Conservation (phyloP, 768 basidiomycete genomes). For the Leucogyrophana mollusca region DNA sequence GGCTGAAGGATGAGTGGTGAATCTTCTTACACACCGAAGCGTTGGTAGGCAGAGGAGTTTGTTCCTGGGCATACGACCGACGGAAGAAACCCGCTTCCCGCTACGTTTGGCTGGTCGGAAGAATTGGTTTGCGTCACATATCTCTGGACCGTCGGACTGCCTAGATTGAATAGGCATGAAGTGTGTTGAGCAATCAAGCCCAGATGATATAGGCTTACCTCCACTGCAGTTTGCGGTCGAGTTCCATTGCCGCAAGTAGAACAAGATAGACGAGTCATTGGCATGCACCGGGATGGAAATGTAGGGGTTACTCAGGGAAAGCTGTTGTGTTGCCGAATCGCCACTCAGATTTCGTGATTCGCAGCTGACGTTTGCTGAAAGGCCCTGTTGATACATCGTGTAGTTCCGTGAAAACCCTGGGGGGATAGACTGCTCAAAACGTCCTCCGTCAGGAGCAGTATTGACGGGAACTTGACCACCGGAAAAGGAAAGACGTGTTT, state of each 20-base stretch:
- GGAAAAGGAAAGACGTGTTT: conserved; percentile 2
- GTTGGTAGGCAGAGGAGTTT: neutral
- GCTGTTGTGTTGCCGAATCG: neutral
- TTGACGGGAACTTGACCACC: conserved; percentile 3
- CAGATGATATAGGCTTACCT: neutral
- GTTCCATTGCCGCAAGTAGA: conserved; percentile 1
- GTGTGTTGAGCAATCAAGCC: neutral
- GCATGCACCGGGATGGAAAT: neutral
- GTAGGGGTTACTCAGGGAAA: neutral
- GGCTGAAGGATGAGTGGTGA: neutral
- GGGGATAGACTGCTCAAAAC: no score
- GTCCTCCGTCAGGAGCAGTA: neutral
- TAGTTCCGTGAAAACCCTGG: conserved; percentile 1
- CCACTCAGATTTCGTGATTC: neutral
- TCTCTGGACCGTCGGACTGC: conserved; percentile 1
- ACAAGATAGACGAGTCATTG: neutral
- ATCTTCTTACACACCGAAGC: neutral
- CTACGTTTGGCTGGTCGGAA: neutral
- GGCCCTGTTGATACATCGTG: neutral
- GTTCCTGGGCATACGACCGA: neutral
- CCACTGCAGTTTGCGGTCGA: neutral
- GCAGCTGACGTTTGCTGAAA: conserved; percentile 1
- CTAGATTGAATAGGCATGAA: neutral
- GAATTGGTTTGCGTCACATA: neutral
- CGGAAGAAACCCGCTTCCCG: conserved; percentile 3